phyloP scores from a whole-genome alignment of 768 basidiomycete species.

The Podaxis rugospora region DNA sequence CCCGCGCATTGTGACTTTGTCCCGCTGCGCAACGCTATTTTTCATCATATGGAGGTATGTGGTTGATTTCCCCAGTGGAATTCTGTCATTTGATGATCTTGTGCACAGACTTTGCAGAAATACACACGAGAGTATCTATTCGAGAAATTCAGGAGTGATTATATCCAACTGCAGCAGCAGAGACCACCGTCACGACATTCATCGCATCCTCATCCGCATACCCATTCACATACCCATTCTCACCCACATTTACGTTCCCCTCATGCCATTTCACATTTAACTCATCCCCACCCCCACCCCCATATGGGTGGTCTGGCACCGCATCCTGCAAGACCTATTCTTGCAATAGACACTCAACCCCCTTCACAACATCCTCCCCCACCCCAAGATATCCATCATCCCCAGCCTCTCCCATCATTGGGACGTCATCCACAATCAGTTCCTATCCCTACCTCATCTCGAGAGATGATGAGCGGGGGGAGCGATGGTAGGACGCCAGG shows the following conservation, averaged over 20 bases:
- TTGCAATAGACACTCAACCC: slow-evolving; percentile 29
- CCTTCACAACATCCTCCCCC: slow-evolving; percentile 20
- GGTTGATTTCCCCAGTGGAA: slow-evolving; percentile 13
- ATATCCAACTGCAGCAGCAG: slow-evolving; percentile 44
- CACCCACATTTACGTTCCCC: slow-evolving; percentile 31
- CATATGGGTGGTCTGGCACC: slow-evolving; percentile 12
- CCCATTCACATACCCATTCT: slow-evolving; percentile 32
- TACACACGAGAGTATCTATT: slow-evolving; percentile 83
- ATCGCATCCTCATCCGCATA: slow-evolving; percentile 41
- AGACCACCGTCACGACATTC: slow-evolving; percentile 43
- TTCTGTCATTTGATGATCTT: slow-evolving; percentile 15
- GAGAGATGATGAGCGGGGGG: slow-evolving; percentile 1
- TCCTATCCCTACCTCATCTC: slow-evolving; percentile 2
- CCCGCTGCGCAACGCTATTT: slow-evolving; percentile 70
- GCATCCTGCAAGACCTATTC: slow-evolving; percentile 26
- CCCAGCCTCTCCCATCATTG: slow-evolving; percentile 2
- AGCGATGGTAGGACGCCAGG: slow-evolving; percentile 5
- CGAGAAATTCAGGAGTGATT: slow-evolving; percentile 68
- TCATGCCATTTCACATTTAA: slow-evolving; percentile 51
- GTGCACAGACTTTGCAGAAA: slow-evolving; percentile 69
- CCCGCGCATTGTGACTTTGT: slow-evolving; percentile 78
- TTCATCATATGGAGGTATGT: slow-evolving; percentile 86
- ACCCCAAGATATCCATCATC: slow-evolving; percentile 6
- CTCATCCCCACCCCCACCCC: slow-evolving; percentile 28
- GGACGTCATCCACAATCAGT: neutral